These are phyloP conservation scores for Mrakia hoshinonis DNA, from an alignment of 768 basidiomycete species.

Conservation along the genomic window DNA sequence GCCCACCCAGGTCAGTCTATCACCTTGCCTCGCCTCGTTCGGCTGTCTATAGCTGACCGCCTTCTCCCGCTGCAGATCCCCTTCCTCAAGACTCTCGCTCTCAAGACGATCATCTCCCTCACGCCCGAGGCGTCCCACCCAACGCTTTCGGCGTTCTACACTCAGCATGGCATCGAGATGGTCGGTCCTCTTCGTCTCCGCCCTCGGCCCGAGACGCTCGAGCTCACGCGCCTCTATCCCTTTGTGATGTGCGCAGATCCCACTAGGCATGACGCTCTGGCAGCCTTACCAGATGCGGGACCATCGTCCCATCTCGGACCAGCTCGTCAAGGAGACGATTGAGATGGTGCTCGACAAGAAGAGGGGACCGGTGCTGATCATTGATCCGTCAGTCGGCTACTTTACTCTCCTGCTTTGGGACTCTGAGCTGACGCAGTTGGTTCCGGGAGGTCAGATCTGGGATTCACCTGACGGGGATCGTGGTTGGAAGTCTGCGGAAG, in stretches of 20 bases:
- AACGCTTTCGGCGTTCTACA: conserved; percentile 32
- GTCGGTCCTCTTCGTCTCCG: conserved; percentile 31
- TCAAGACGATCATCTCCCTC: conserved; percentile 37
- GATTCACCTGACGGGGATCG: conserved; percentile 38
- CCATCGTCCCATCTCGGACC: conserved; percentile 39
- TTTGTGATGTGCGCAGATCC: conserved; percentile 29
- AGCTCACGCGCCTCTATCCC: not conserved
- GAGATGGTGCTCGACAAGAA: conserved; percentile 35
- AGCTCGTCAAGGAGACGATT: conserved; percentile 36
- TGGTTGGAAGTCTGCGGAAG: conserved; percentile 35
- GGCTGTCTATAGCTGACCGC: not conserved
- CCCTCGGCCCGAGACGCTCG: not conserved
- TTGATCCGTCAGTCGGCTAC: conserved; percentile 37
- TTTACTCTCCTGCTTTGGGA: not conserved
- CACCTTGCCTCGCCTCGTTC: not conserved
- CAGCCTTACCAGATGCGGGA: conserved; percentile 32
- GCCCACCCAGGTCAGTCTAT: conserved; percentile 34
- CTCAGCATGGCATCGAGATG: conserved; percentile 34
- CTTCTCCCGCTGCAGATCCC: conserved; percentile 33
- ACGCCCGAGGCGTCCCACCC: conserved; percentile 39
- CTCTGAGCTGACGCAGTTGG: not conserved
- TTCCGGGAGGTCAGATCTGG: conserved; percentile 32
- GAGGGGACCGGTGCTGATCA: conserved; percentile 34
- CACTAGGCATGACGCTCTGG: conserved; percentile 36
- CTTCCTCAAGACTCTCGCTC: conserved; percentile 33